phyloP scores from a whole-genome alignment of 441 rosid genomes.

The Eutrema salsugineum region DNA sequence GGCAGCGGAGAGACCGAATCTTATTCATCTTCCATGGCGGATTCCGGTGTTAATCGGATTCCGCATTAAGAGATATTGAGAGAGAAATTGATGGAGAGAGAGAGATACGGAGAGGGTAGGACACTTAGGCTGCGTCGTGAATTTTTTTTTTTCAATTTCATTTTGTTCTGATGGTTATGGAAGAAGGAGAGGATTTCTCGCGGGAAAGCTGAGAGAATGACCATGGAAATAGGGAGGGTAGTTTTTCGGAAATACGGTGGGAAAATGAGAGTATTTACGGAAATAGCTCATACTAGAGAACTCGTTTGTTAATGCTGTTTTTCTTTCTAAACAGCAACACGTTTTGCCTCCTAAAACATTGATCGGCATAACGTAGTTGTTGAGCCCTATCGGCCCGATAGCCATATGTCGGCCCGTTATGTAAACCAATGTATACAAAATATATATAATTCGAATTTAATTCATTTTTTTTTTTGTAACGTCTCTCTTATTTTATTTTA shows the following conservation, averaged over 20 bases:
- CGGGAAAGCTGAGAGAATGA: conserved; percentile 42
- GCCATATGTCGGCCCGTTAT: not conserved
- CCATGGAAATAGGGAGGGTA: conserved; percentile 13
- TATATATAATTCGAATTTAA: too few species aligned
- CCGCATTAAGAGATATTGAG: conserved; percentile 33
- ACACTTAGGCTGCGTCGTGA: not conserved
- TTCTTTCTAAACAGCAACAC: not conserved
- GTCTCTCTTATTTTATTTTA: too few species aligned
- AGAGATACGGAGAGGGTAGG: not conserved
- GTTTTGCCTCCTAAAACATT: not conserved
- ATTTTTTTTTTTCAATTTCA: not conserved
- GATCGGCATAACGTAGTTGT: not conserved
- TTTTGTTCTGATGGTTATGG: conserved; percentile 21
- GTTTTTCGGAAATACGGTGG: not conserved
- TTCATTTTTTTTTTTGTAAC: too few species aligned
- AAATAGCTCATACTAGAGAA: not conserved
- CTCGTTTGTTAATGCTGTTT: not conserved
- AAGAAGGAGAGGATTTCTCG: conserved; percentile 37
- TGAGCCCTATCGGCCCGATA: not conserved
- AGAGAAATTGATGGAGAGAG: not conserved
- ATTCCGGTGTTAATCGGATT: conserved; percentile 43
- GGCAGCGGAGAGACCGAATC: conserved; percentile 38
- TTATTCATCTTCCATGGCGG: conserved; percentile 72
- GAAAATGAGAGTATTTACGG: not conserved
- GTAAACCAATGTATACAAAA: not conserved